phyloP scores from a whole-genome alignment of 495 filamentous ascomycete species.

The Trichoderma parareesei region DNA sequence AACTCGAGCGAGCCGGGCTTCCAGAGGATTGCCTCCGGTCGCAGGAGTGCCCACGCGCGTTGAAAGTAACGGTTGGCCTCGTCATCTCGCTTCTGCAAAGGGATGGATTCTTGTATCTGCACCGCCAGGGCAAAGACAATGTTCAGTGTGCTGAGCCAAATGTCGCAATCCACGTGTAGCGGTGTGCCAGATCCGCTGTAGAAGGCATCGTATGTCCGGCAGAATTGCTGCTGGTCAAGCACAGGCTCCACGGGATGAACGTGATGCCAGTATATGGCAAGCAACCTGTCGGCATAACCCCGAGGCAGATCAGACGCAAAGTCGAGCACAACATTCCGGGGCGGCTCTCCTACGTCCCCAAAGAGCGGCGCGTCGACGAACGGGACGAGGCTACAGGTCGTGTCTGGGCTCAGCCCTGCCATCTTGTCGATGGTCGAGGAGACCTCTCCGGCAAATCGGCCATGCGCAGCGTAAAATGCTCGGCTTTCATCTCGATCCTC shows the following conservation, averaged over 20 bases:
- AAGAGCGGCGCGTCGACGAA: not conserved
- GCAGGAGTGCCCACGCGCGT: slow-evolving; percentile 20
- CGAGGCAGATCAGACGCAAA: too few species aligned
- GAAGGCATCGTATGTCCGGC: not conserved
- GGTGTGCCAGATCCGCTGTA: not conserved
- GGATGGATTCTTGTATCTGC: not conserved
- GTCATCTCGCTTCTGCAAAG: not conserved
- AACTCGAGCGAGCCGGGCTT: slow-evolving; percentile 21
- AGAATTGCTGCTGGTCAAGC: not conserved
- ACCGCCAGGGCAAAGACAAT: not conserved
- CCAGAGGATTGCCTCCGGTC: slow-evolving; percentile 19
- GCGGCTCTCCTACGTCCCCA: not conserved
- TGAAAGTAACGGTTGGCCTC: slow-evolving; percentile 18
- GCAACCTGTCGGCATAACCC: not conserved
- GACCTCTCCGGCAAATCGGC: not conserved
- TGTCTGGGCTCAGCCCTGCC: not conserved
- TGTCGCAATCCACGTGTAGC: not conserved
- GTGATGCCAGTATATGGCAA: not conserved
- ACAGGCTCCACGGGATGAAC: not conserved
- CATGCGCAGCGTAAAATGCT: not conserved
- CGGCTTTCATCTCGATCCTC: too few species aligned
- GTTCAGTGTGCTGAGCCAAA: not conserved
- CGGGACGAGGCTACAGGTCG: too few species aligned
- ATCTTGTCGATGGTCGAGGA: not conserved
- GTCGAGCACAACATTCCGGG: too few species aligned